A percentile compares a stretch with the other conserved stretches of the same genome.
Conservation (phyloP, 225 moss, liverwort and hornwort species). For the Antitrichia curtipendula region DNA sequence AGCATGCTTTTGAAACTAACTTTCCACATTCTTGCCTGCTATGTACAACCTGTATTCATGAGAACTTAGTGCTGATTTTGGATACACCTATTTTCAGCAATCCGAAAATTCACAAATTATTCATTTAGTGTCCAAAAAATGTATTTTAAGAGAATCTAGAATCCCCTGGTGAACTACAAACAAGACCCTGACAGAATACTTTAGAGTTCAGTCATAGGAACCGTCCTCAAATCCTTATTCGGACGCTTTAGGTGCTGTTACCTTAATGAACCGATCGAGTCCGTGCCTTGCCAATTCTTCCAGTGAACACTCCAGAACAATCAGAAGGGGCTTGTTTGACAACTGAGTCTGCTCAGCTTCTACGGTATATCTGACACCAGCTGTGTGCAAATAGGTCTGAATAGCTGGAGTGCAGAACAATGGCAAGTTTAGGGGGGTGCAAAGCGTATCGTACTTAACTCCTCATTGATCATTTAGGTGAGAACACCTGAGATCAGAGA, state of each 20-base stretch:
- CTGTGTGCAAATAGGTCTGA: background rate
- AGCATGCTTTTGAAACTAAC: background rate
- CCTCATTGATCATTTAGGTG: background rate
- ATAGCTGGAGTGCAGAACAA: background rate
- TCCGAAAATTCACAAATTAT: background rate
- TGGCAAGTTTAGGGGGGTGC: background rate
- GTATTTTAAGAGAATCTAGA: background rate
- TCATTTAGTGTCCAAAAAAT: background rate
- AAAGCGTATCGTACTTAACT: background rate
- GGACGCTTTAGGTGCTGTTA: background rate
- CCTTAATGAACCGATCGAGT: background rate
- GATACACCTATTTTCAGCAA: background rate
- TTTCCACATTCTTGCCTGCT: background rate
- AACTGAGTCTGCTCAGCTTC: background rate
- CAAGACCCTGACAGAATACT: background rate
- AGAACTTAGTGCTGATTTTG: background rate
- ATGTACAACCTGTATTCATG: too few relatives aligned
- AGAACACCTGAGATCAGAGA: background rate
- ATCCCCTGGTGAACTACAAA: background rate
- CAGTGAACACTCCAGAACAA: background rate
- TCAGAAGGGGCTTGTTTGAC: background rate
- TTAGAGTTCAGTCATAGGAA: background rate
- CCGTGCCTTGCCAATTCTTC: background rate
- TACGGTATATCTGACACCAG: background rate
- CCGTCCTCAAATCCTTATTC: background rate